Conservation (phyloP, 202 grass and related monocot species). For the Carex arenaria region DNA sequence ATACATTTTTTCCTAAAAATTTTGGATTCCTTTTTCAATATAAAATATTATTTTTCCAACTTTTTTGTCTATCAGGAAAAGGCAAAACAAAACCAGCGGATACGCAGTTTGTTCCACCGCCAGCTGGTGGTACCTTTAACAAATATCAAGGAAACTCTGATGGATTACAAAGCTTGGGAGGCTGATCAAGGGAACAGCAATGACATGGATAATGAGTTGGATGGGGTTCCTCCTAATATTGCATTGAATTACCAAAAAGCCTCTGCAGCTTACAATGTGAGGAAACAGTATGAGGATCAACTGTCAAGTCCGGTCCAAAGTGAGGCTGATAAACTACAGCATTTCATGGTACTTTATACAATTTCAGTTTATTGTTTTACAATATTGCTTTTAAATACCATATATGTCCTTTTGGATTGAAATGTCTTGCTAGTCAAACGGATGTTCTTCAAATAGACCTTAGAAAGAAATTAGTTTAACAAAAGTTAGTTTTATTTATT, state of each 20-base stretch:
- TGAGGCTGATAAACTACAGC: constrained; percentile 63
- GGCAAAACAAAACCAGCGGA: constrained; percentile 58
- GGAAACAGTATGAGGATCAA: constrained; percentile 79
- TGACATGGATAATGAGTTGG: constrained; percentile 47
- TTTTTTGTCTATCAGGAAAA: constrained; percentile 43
- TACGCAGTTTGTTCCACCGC: constrained; percentile 70
- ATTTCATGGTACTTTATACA: constrained; percentile 50
- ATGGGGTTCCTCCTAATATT: constrained; percentile 69
- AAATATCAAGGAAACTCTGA: constrained; percentile 55
- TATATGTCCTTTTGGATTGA: not conserved
- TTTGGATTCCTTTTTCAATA: not conserved
- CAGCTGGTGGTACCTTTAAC: constrained; percentile 84
- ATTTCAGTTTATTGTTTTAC: not conserved
- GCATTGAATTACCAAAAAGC: constrained; percentile 64
- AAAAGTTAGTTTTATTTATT: not conserved
- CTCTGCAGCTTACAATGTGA: constrained; percentile 61
- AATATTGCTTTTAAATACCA: not conserved
- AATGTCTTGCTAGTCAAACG: not conserved
- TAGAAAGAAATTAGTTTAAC: not conserved
- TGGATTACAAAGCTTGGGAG: constrained; percentile 87
- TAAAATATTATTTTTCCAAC: not conserved
- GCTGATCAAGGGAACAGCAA: constrained; percentile 75
- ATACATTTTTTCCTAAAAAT: not conserved
- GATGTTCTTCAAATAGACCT: not conserved
- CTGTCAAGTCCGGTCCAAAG: constrained; percentile 31